Conservation (phyloP, 2,329 filamentous ascomycete genomes). For the Cercospora sp. region DNA sequence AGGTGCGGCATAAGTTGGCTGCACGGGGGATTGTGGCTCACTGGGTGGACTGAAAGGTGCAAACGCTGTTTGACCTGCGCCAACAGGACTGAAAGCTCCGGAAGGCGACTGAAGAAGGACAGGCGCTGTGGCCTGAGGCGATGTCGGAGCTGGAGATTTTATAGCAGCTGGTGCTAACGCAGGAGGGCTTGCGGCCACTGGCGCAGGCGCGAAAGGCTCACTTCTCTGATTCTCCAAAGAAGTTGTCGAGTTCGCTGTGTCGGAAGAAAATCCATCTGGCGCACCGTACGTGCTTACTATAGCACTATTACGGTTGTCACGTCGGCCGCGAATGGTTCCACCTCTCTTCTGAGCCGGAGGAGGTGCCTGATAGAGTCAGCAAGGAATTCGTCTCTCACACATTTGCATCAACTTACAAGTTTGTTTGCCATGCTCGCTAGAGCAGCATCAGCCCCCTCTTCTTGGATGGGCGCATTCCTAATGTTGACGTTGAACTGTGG, state of each 20-base stretch:
- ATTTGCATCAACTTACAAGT: slow-evolving; percentile 49
- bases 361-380: slow-evolving; percentile 47
- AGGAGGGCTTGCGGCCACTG: slow-evolving; percentile 2
- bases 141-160: slow-evolving; percentile 8
- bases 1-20: slow-evolving; percentile 30
- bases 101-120: slow-evolving; percentile 27
- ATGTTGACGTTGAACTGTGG: slow-evolving; percentile 77
- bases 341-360: slow-evolving; percentile 52
- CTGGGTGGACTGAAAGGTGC: slow-evolving; percentile 32
- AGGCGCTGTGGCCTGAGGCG: neutral
- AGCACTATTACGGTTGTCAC: slow-evolving; percentile 89
- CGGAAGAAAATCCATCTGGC: slow-evolving; percentile 16
- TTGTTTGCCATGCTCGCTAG: slow-evolving; percentile 74
- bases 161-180: slow-evolving; percentile 2
- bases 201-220: neutral
- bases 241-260: slow-evolving; percentile 5
- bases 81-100: slow-evolving; percentile 21
- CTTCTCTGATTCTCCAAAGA: slow-evolving; percentile 8
- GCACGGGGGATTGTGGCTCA: slow-evolving; percentile 36
- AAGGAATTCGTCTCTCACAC: neutral
- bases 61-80: slow-evolving; percentile 30
- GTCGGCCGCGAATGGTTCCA: slow-evolving; percentile 79
- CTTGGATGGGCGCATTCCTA: slow-evolving; percentile 71
- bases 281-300: slow-evolving; percentile 48
- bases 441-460: slow-evolving; percentile 69